phyloP scores from a whole-genome alignment of 2,329 filamentous ascomycete species.

The Aspergillus hiratsukae region DNA sequence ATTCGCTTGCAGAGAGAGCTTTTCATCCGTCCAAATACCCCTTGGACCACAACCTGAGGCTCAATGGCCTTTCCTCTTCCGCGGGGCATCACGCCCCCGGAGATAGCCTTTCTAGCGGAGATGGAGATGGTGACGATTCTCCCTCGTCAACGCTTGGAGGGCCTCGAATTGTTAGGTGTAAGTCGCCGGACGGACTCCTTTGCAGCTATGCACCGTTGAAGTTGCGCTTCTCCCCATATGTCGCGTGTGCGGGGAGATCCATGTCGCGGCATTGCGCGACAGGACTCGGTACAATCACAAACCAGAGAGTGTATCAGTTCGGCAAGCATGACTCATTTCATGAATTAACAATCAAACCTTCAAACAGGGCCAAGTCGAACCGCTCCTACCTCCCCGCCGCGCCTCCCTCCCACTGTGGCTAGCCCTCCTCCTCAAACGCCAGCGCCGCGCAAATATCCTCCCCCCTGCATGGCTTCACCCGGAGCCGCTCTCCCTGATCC shows the following conservation, averaged over 20 bases:
- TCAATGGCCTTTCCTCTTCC: conserved; percentile 59
- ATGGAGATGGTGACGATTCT: conserved; percentile 95
- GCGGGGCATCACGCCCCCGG: conserved; percentile 70
- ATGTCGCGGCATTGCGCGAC: neutral
- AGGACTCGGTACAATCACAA: neutral
- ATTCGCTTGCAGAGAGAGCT: neutral
- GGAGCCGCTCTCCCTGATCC: conserved; percentile 68
- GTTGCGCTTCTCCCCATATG: neutral
- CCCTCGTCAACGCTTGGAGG: conserved; percentile 83
- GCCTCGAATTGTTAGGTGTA: conserved; percentile 79
- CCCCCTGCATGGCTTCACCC: conserved; percentile 85
- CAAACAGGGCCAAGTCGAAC: conserved; percentile 67
- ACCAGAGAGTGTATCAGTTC: neutral
- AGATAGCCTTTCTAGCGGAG: conserved; percentile 92
- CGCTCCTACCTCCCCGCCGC: conserved; percentile 75
- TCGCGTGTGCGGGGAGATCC: neutral
- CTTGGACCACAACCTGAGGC: conserved; percentile 1
- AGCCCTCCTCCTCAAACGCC: conserved; percentile 87
- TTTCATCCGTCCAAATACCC: neutral
- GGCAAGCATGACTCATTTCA: neutral
- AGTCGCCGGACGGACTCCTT: conserved; percentile 36
- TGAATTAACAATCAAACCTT: conserved; percentile 6
- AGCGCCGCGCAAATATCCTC: conserved; percentile 87
- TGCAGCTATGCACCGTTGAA: neutral
- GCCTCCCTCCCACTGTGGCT: conserved; percentile 85